phyloP scores from a whole-genome alignment of 2,329 filamentous ascomycete species.

The Zasmidium citrigriseum region DNA sequence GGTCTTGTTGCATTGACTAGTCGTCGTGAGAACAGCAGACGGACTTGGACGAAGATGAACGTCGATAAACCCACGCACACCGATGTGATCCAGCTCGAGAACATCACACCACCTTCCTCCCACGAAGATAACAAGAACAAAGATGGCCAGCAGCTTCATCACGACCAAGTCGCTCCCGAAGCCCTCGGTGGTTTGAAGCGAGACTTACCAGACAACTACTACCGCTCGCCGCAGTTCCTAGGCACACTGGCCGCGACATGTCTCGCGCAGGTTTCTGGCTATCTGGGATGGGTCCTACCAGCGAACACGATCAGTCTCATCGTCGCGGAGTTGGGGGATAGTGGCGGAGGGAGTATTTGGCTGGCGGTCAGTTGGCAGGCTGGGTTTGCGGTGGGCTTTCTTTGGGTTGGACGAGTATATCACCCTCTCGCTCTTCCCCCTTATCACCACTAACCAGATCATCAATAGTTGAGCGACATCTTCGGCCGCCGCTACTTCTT shows the following conservation, averaged over 20 bases:
- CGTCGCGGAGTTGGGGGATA: constrained; percentile 10
- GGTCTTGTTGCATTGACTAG: too few species aligned
- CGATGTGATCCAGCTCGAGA: background rate
- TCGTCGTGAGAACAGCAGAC: background rate
- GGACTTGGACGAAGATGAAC: background rate
- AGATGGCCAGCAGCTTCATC: constrained; percentile 2
- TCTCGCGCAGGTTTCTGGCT: constrained; percentile 16
- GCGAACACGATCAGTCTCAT: constrained; percentile 19
- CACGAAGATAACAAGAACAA: background rate
- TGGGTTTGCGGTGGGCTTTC: constrained; percentile 14
- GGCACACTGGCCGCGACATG: constrained; percentile 18
- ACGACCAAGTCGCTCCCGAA: constrained; percentile 15
- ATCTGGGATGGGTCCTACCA: constrained; percentile 17
- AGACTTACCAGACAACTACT: constrained; percentile 12
- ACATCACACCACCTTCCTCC: background rate
- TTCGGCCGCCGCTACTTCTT: constrained; percentile 19
- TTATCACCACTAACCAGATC: background rate
- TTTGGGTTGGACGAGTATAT: constrained; percentile 15
- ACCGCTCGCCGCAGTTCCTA: constrained; percentile 9
- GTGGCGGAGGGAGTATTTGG: constrained; percentile 11
- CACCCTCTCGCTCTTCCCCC: background rate
- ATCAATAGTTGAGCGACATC: background rate
- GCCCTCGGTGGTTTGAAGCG: constrained; percentile 4
- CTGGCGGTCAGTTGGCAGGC: constrained; percentile 14
- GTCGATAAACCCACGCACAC: background rate